Conservation (phyloP, 2,329 filamentous ascomycete species). For the Triangularia verruculosa region DNA sequence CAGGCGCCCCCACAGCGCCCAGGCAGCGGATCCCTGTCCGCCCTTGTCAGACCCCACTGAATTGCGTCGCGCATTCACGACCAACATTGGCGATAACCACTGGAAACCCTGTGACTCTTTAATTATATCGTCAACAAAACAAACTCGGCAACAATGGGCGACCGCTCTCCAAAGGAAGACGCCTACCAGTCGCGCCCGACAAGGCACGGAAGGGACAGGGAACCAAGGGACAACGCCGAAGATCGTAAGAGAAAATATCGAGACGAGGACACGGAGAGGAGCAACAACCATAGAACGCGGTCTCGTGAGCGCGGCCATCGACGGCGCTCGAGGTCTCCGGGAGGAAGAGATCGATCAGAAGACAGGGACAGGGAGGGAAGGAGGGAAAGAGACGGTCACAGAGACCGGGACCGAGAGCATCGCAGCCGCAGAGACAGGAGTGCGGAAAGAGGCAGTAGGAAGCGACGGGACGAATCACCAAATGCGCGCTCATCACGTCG, state of each 20-base stretch:
- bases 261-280: conserved; percentile 16
- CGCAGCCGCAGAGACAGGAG: conserved; percentile 11
- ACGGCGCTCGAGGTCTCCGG: conserved; percentile 26
- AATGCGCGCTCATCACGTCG: conserved; percentile 10
- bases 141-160: conserved; percentile 16
- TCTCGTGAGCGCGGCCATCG: conserved; percentile 18
- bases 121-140: background rate
- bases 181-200: conserved; percentile 18
- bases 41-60: background rate
- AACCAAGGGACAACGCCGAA: background rate
- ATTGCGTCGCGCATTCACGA: background rate
- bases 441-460: conserved; percentile 11
- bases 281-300: conserved; percentile 17
- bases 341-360: conserved; percentile 20
- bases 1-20: background rate
- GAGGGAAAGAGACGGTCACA: conserved; percentile 19
- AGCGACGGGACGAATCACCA: conserved; percentile 10
- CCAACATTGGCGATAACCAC: background rate
- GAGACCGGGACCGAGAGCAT: conserved; percentile 11
- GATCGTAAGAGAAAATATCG: conserved; percentile 17
- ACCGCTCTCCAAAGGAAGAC: conserved; percentile 10
- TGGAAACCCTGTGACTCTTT: too few species aligned
- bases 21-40: background rate
- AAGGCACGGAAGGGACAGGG: conserved; percentile 18
- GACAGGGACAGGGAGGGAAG: conserved; percentile 8